Conservation (phyloP, 2,329 filamentous ascomycete genomes). For the Fusarium fujikuroi region DNA sequence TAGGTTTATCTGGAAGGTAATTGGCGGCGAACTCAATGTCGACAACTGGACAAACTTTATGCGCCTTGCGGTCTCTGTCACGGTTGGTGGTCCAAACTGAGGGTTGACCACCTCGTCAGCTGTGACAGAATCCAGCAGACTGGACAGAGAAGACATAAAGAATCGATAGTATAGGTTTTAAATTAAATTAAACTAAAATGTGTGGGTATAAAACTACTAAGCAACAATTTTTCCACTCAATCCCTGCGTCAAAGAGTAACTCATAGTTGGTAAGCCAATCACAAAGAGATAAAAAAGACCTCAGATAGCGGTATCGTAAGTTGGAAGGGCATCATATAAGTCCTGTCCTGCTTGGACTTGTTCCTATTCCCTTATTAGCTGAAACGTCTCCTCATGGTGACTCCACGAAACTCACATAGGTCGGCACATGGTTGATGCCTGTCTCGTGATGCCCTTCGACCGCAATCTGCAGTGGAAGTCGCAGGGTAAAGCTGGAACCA, state of each 20-base stretch:
- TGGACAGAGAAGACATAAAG: fast-evolving
- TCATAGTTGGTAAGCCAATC: background rate
- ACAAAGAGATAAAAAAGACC: background rate
- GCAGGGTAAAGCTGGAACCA: constrained; percentile 7
- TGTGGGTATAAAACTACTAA: background rate
- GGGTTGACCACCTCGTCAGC: too few species aligned
- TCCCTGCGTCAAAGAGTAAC: too few species aligned
- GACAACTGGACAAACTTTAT: background rate
- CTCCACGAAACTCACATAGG: constrained; percentile 10
- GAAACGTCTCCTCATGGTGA: fast-evolving
- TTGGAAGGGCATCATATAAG: constrained; percentile 12
- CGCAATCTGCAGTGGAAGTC: constrained; percentile 22
- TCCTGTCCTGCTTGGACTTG: constrained; percentile 23
- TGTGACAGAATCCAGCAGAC: fast-evolving
- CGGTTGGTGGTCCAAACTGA: background rate
- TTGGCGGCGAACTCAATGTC: background rate
- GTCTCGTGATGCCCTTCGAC: background rate
- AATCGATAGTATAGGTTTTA: background rate
- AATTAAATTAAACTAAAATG: fast-evolving
- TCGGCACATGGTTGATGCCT: constrained; percentile 10
- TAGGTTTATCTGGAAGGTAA: background rate
- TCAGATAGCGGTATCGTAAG: constrained; percentile 3
- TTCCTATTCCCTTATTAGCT: background rate
- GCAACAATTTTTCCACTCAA: fast-evolving
- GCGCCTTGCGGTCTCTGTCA: background rate